Percentiles rank a stretch among this genome's conserved stretches.
phyloP scores from a whole-genome alignment of 164 flowering plant species.

The Pachysandra terminalis region DNA sequence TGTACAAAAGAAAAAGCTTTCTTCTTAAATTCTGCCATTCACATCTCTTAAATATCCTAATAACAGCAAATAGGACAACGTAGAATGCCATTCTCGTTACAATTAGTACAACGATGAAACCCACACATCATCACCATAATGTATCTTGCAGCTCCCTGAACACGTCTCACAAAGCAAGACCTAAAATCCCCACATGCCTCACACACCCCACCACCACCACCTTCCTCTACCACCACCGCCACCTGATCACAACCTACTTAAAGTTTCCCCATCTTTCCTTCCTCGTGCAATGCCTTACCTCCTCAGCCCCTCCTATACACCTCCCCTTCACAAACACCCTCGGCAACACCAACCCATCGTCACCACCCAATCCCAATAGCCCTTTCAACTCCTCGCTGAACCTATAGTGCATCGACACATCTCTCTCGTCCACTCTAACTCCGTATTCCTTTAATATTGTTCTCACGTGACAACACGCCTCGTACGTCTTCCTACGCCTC shows the following conservation, averaged over 20 bases:
- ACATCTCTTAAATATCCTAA: too few relatives aligned
- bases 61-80: constrained; percentile 69
- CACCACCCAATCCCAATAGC: constrained; percentile 50
- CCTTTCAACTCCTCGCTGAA: constrained; percentile 74
- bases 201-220: constrained; percentile 39
- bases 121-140: constrained; percentile 44
- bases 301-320: constrained; percentile 80
- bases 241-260: constrained; percentile 58
- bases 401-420: constrained; percentile 84
- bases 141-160: constrained; percentile 86
- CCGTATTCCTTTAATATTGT: constrained; percentile 59
- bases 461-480: constrained; percentile 72
- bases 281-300: constrained; percentile 66
- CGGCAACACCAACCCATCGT: constrained; percentile 42
- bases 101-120: constrained; percentile 75
- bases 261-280: constrained; percentile 61
- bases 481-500: constrained; percentile 95
- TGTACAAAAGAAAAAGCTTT: too few relatives aligned
- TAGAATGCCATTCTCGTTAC: constrained; percentile 84
- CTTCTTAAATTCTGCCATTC: too few relatives aligned
- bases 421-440: constrained; percentile 73
- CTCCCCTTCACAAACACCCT: constrained; percentile 61
- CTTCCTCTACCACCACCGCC: constrained; percentile 35
- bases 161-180: constrained; percentile 82
- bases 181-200: constrained; percentile 80